Conservation (phyloP, 2,329 filamentous ascomycete species). For the Neofusicoccum umdonicola region DNA sequence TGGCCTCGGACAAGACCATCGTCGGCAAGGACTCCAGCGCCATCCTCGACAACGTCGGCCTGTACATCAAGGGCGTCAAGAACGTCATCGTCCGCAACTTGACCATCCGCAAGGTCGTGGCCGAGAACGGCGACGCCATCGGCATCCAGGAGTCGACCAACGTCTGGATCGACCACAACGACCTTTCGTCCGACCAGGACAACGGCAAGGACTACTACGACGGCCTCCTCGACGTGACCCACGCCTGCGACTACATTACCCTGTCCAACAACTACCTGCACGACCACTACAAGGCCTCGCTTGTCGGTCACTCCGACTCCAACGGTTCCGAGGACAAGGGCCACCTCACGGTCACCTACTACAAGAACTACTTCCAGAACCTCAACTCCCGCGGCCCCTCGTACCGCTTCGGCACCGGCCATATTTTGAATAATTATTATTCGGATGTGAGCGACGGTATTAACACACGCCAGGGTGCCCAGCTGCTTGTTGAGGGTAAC, state of each 20-base stretch:
- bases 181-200: constrained; percentile 59
- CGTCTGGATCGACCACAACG: constrained; percentile 67
- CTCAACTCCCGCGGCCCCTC: constrained; percentile 63
- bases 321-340: constrained; percentile 60
- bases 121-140: constrained; percentile 51
- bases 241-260: constrained; percentile 63
- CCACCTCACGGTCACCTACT: constrained; percentile 62
- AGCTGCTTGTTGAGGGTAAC: constrained; percentile 44
- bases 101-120: constrained; percentile 50
- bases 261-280: constrained; percentile 54
- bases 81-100: constrained; percentile 61
- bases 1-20: constrained; percentile 52
- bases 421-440: constrained; percentile 45
- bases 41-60: constrained; percentile 45
- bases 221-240: constrained; percentile 63
- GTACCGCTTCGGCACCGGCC: constrained; percentile 65
- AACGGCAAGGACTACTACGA: constrained; percentile 70
- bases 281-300: constrained; percentile 61
- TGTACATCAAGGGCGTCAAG: constrained; percentile 47
- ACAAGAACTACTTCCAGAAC: constrained; percentile 65
- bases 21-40: constrained; percentile 49
- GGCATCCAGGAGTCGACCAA: constrained; percentile 49
- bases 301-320: constrained; percentile 60
- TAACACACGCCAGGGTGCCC: constrained; percentile 43
- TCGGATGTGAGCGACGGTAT: constrained; percentile 40